A percentile compares a stretch with the other conserved stretches of the same genome.
phyloP scores from a whole-genome alignment of 129 eudicot genomes.

The Lonicera japonica region DNA sequence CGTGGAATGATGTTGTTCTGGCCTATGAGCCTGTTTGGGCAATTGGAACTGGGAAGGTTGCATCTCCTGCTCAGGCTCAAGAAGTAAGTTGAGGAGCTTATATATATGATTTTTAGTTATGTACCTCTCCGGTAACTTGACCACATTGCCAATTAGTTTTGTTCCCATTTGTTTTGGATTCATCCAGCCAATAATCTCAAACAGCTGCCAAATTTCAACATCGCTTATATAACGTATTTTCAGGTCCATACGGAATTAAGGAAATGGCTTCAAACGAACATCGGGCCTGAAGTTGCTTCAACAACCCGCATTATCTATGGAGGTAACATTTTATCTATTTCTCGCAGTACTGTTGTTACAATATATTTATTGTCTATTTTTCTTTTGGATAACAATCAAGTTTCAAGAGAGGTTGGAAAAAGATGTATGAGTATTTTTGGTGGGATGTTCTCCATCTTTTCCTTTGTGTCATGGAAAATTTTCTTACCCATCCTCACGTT shows the following conservation, averaged over 20 bases:
- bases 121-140: neutral
- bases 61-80: constrained; percentile 95
- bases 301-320: constrained; percentile 87
- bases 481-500: too few relatives aligned
- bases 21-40: constrained; percentile 99
- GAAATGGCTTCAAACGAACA: constrained; percentile 69
- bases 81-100: constrained; percentile 51
- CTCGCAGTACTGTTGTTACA: too few relatives aligned
- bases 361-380: too few relatives aligned
- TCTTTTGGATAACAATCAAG: too few relatives aligned
- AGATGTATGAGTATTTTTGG: too few relatives aligned
- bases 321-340: constrained; percentile 38
- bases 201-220: too few relatives aligned
- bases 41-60: constrained; percentile 99
- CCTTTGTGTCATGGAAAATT: too few relatives aligned
- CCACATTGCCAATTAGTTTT: neutral
- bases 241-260: constrained; percentile 87
- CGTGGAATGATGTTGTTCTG: constrained; percentile 81
- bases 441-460: too few relatives aligned
- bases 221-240: neutral
- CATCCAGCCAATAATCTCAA: neutral
- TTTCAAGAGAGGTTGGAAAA: too few relatives aligned
- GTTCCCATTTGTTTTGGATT: too few relatives aligned
- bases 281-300: constrained; percentile 69
- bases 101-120: neutral